Evolutionary conservation across 228 moss, liverwort and hornwort species (phyloP), one percentile per base, ranked within the genome.

Genomic region (Sphagnum fallax): DNA sequence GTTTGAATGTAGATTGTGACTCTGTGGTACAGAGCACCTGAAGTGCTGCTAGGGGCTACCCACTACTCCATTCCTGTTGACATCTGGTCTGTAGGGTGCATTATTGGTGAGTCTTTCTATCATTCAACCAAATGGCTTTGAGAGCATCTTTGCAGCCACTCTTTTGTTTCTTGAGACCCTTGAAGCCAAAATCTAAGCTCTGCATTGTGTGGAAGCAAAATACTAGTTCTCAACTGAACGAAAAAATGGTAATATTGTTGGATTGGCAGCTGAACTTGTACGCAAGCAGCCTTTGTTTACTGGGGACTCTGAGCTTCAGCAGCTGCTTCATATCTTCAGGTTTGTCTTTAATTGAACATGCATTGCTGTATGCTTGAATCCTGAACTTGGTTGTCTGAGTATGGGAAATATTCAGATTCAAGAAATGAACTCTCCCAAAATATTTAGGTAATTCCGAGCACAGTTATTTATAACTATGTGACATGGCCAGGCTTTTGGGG

Each of bases 71-170:
- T 89, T 10, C 91, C 93, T 0, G 87, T 91, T 13, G 93, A 91
- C 63, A 88, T 93, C 13, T 93, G 93, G 93, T 93, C 91, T 6
- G 87, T 91, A 5, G 93, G 84, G 13, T 93, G 93, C 69, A 93
- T 93, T 67, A 91, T 93, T 14, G 90, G 90, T 89, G 71, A 73
- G 86, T 52, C 16, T 55, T 10, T 7, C 53, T 55, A 12, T 12
- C 53, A 55, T 55, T 55, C 1, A 3, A 55, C 1, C 55, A 55
- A 12, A 55, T 8, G 1, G 55, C 8, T 8, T 55, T 8, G 55
- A 8, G 55, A 55, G 12, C 9, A 1, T 12, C 12, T 55, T 12
- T 55, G 55, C 12, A 55, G 55, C 0, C 55, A 55, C 12, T 55
- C 55, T 12, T 8, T 1, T 55, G 2, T 0, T 7, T 14, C 48